Base-by-base conservation (phyloP, 73 alveolate genomes). In the Effrenium voratum region DNA sequence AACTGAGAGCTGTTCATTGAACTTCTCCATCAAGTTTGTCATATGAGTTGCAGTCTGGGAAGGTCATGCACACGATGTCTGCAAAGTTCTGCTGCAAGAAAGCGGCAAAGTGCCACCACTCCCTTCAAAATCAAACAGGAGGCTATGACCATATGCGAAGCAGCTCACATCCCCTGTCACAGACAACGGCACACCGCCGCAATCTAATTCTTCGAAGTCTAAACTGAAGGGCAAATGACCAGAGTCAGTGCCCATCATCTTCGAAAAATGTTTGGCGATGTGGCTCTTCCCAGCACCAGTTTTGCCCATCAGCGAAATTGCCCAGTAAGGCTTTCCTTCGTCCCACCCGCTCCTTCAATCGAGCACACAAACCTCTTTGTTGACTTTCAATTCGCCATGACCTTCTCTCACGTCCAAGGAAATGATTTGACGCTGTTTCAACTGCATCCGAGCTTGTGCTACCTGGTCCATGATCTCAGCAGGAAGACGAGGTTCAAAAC, bases 1-100 rank as follows among this genome's bases (percentile, higher is more conserved):
- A 52, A 38, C 40, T 30, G 88, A 40, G 63, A 77, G 63, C 88
- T 77, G 88, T 44, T 77, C 44, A 44, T 44, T 24, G 43, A 77
- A 77, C 88, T 45, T 77, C 88, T 6, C 88, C 88, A 77, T 77
- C 88, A 28, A 77, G 5, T 34, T 77, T 77, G 66, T 77, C 88
- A 0, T 19, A 38, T 1, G 43, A 59, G 22, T 77, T 13, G 88
- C 60, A 77, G 24, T 77, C 88, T 19, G 88, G 88, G 43, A 77
- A 77, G 24, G 88, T 77, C 88, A 77, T 77, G 63, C 88, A 77
- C 66, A 40, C 38, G 43, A 77, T 28, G 22, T 60, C 88, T 44
- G 63, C 63, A 44, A 77, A 77, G 16, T 59, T 77, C 66, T 77
- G 43, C 1, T 36, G 0, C 66, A 77, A 41, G 24, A 77, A 77